Conservation (phyloP, 805 yeast genomes). For the Suhomyces sp. region DNA sequence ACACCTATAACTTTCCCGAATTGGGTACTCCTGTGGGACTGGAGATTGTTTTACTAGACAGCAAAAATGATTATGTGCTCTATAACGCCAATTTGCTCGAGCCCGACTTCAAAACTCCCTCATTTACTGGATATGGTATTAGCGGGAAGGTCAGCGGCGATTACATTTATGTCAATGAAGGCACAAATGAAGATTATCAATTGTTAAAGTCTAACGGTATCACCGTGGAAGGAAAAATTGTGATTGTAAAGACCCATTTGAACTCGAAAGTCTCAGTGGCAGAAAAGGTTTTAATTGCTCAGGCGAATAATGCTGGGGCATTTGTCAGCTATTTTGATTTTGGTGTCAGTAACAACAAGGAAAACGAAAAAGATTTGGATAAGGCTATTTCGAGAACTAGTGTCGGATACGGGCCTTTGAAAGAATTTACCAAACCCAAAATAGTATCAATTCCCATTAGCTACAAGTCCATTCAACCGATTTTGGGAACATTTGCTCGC, state of each 20-base stretch:
- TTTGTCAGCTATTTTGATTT: slow-evolving; percentile 20
- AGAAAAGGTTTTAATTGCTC: slow-evolving; percentile 26
- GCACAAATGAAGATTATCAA: slow-evolving; percentile 26
- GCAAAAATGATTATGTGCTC: slow-evolving; percentile 16
- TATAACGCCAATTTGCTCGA: slow-evolving; percentile 27
- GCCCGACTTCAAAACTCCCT: slow-evolving; percentile 26
- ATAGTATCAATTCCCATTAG: slow-evolving; percentile 31
- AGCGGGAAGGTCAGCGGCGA: slow-evolving; percentile 23
- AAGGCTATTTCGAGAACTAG: slow-evolving; percentile 21
- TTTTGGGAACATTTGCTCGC: slow-evolving; percentile 20
- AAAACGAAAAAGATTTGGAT: slow-evolving; percentile 9
- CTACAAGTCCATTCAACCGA: slow-evolving; percentile 22
- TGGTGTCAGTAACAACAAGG: slow-evolving; percentile 5
- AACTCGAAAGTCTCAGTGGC: slow-evolving; percentile 14
- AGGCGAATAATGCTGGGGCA: slow-evolving; percentile 24
- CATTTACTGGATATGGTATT: slow-evolving; percentile 26
- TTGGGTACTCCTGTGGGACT: slow-evolving; percentile 25
- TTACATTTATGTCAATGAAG: slow-evolving; percentile 32
- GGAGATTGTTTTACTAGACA: slow-evolving; percentile 23
- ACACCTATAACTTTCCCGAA: slow-evolving; percentile 12
- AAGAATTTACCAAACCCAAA: slow-evolving; percentile 7
- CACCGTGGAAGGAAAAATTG: slow-evolving; percentile 23
- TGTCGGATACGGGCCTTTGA: slow-evolving; percentile 9
- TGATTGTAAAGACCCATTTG: slow-evolving; percentile 20
- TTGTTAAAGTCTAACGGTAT: slow-evolving; percentile 18